Evolutionary conservation across 2,329 filamentous ascomycete genomes (phyloP), one percentile per base, ranked within the genome.

Genomic region (Zasmidium angulare): DNA sequence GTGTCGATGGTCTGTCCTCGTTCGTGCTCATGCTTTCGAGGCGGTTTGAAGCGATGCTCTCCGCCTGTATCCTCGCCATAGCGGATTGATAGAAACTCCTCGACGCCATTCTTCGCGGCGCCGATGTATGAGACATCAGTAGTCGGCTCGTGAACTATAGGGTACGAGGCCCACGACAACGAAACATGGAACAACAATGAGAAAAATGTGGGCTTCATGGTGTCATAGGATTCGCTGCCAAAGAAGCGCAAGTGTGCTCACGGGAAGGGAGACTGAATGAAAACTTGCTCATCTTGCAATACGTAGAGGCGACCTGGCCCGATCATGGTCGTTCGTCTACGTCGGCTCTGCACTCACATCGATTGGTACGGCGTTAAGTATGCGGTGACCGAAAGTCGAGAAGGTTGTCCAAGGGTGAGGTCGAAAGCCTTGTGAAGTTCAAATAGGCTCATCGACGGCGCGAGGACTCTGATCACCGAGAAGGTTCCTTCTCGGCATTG

Each of bases 31-130:
- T 63, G 55, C 3, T 69, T 66, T 9, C 67, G 58, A 3, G 72
- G 72, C n/a, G 67, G 68, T 9, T 71, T 68, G 62, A 74, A 74
- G 12, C 72, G 68, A 40, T 71, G 69, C 4, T 48, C 23, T 3
- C 71, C 70, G 9, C 66, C 65, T 2, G 71, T 73, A 24, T 74
- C 68, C 49, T 72, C 52, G 7, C 60, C 72, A 50, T 72, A 74
- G 26, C 67, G 69, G 19, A 74, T 70, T 29, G 70, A 69, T 1
- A 71, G 65, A 54, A 72, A 74, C 17, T 69, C 63, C 48, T 75
- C 73, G 17, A 74, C 67, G 12, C 36, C 36, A 19, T 43, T 17
- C 36, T 14, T 19, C n/a, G 4, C 36, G 6, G 36, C 3, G 6
- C 36, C 36, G 4, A 43, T 17, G 36, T 43, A 43, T 10, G 36